Base-by-base conservation (phyloP, 1,284 basidiomycete genomes). In the Anthracocystis walkeri region DNA sequence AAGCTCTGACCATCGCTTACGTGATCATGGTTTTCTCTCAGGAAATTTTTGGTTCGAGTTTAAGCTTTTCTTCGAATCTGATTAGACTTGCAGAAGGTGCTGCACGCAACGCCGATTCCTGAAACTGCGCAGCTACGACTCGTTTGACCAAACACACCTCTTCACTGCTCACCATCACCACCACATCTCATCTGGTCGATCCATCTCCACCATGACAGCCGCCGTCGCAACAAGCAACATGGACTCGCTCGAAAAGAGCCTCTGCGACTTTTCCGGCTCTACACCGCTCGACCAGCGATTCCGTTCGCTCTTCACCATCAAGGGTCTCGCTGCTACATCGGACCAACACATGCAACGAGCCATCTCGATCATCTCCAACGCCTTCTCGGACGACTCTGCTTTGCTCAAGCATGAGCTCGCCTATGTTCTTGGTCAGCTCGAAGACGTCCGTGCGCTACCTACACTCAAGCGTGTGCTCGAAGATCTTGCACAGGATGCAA, bases 391-490 rank as follows among this genome's bases (percentile, higher is more conserved):
- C 85, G 89, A 91, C 18, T 97, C 94, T 48, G 93, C 95, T 7
- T 87, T 99, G 54, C 89, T 99, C 52, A 98, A 97, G 85, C 96
- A 99, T 86, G 96, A 99, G 85, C 89, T 99, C 3, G 96, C 96
- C 1, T 99, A 99, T 85, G 96, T 95, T 75, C 89, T 99, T 1
- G 96, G 96, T 0, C 96, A 99, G 87, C 92, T 97, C 84, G 91
- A 91, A 77, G 89, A 90, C 51, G 82, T 87, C 0, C 88, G 88
- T 11, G 97, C 96, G 0, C 87, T 99, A 16, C 91, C 93, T 2
- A 89, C 90, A 16, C 89, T 99, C 4, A 91, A 93, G 85, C 85
- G 87, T 2, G 92, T 97, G 6, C 88, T 99, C 33, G 87, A 89
- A 65, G 87, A 93, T 77, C 84, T 86, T 50, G 84, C 87, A 5